A percentile compares a stretch with the other conserved stretches of the same genome.
These are phyloP conservation scores for Tuber calosporum DNA, from an alignment of 495 filamentous ascomycete genomes.

Conservation along the genomic window DNA sequence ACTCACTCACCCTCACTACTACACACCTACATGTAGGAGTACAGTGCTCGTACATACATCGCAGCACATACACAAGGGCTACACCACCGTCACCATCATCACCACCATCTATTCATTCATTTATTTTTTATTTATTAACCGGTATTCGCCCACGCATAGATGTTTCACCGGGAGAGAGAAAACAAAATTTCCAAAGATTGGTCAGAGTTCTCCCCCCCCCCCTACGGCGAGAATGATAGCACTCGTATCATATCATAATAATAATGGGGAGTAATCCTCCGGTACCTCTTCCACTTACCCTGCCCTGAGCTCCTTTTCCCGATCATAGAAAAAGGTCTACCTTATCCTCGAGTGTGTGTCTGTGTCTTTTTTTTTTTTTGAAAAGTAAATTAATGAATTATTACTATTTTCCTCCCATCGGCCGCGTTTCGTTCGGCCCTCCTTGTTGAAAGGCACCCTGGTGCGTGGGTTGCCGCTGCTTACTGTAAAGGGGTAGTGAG, in stretches of 20 bases:
- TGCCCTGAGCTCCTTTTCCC: conserved; percentile 29
- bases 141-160: conserved; percentile 26
- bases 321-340: conserved; percentile 27
- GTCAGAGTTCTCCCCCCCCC: conserved; percentile 17
- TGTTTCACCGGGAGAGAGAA: conserved; percentile 25
- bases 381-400: no score
- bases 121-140: background rate
- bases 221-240: background rate
- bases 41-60: background rate
- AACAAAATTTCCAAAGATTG: conserved; percentile 28
- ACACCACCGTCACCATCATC: background rate
- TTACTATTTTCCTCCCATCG: background rate
- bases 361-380: conserved; percentile 23
- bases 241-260: background rate
- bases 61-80: conserved; percentile 16
- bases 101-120: background rate
- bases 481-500: background rate
- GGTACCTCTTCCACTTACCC: conserved; percentile 34
- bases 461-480: background rate
- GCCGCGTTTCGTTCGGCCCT: background rate
- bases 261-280: conserved; percentile 10
- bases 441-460: background rate
- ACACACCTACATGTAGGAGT: background rate
- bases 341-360: conserved; percentile 25
- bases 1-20: conserved; percentile 2